Percentiles rank a stretch among this genome's conserved stretches.
phyloP scores from a whole-genome alignment of 192 early-diverging fungal genomes.

The Backusella tarrabulga region DNA sequence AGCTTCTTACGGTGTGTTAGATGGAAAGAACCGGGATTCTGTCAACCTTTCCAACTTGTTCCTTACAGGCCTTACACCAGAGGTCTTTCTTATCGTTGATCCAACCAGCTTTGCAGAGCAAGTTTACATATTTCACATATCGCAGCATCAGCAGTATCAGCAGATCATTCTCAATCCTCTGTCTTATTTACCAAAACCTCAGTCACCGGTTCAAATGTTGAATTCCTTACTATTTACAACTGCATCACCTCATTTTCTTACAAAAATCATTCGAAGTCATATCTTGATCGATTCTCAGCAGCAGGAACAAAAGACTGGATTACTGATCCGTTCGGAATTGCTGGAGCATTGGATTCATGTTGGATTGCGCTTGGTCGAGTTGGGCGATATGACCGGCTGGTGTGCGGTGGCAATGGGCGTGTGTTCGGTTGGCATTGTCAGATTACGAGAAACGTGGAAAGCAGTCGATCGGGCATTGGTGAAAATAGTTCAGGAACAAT shows the following conservation, averaged over 20 bases:
- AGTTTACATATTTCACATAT: constrained; percentile 64
- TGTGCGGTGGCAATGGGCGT: constrained; percentile 65
- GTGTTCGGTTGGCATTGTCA: constrained; percentile 61
- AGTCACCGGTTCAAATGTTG: constrained; percentile 32
- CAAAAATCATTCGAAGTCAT: constrained; percentile 65
- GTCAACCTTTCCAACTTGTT: constrained; percentile 49
- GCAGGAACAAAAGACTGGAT: constrained; percentile 12
- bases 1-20: not conserved
- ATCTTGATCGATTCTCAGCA: constrained; percentile 54
- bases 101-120: constrained; percentile 66
- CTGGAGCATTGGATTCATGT: constrained; percentile 71
- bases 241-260: constrained; percentile 69
- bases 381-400: constrained; percentile 68
- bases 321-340: constrained; percentile 44
- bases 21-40: not conserved
- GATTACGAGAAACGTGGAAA: constrained; percentile 71
- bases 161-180: constrained; percentile 27
- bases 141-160: constrained; percentile 19
- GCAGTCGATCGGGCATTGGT: constrained; percentile 49
- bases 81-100: constrained; percentile 57
- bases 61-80: constrained; percentile 61
- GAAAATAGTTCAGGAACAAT: constrained; percentile 49
- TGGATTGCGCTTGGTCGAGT: constrained; percentile 47
- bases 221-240: constrained; percentile 50
- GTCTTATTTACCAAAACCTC: constrained; percentile 32